These are phyloP conservation scores for Cronartium ribicola DNA, from an alignment of 1,284 basidiomycete genomes.

Conservation along the genomic window DNA sequence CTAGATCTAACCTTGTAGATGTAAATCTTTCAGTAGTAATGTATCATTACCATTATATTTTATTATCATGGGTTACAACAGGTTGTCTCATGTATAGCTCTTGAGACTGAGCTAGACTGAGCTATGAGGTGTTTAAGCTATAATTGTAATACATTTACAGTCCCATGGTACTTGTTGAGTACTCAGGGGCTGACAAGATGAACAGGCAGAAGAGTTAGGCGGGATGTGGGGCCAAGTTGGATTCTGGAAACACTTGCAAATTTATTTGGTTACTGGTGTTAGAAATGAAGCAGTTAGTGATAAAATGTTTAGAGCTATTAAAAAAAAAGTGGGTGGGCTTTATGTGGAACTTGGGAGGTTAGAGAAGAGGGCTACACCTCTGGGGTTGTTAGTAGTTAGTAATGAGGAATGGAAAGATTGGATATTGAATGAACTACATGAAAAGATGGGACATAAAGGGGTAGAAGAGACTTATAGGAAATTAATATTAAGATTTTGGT, in stretches of 20 bases:
- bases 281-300: neutral
- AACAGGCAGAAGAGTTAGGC: too few relatives aligned
- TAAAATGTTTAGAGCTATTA: neutral
- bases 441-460: neutral
- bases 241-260: neutral
- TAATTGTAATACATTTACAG: too few relatives aligned
- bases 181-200: too few relatives aligned
- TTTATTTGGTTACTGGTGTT: neutral
- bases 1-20: too few relatives aligned
- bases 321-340: neutral
- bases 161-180: too few relatives aligned
- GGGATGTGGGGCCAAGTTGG: neutral
- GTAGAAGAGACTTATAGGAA: conserved; percentile 6
- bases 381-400: neutral
- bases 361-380: neutral
- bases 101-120: too few relatives aligned
- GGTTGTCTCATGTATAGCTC: too few relatives aligned
- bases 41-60: too few relatives aligned
- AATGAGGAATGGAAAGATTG: neutral
- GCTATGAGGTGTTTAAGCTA: too few relatives aligned
- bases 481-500: conserved; percentile 4
- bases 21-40: too few relatives aligned
- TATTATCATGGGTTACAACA: too few relatives aligned
- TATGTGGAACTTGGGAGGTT: neutral
- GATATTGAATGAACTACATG: neutral